phyloP scores from a whole-genome alignment of 192 early-diverging fungal species.

The Backusella tarrabulga region DNA sequence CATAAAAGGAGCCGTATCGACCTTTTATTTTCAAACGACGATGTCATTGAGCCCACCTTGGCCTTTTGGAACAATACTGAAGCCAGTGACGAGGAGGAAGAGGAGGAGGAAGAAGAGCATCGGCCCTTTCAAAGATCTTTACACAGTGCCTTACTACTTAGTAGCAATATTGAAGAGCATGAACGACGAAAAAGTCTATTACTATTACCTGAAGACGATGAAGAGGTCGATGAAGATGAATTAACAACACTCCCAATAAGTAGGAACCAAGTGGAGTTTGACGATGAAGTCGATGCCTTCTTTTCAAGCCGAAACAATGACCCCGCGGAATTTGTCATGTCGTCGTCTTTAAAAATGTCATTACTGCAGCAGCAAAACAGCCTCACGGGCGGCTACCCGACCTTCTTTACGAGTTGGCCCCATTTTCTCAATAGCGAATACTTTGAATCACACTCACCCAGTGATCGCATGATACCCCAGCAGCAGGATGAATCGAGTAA shows the following conservation, averaged over 20 bases:
- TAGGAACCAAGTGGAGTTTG: not conserved
- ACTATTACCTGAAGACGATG: slow-evolving; percentile 13
- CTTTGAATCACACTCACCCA: slow-evolving; percentile 19
- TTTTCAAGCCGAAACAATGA: slow-evolving; percentile 14
- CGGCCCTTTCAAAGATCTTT: slow-evolving; percentile 16
- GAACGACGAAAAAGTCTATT: slow-evolving; percentile 7
- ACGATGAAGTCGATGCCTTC: slow-evolving; percentile 29
- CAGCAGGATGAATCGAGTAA: not conserved
- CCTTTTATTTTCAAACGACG: slow-evolving; percentile 3
- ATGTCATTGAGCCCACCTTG: not conserved
- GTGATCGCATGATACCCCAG: slow-evolving; percentile 12
- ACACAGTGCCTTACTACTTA: slow-evolving; percentile 12
- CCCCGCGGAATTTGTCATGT: not conserved
- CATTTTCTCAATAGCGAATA: slow-evolving; percentile 33
- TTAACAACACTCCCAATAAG: slow-evolving; percentile 4
- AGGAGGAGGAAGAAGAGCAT: slow-evolving; percentile 7
- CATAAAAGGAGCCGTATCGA: not conserved
- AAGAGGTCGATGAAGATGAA: slow-evolving; percentile 22
- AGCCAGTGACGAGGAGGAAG: slow-evolving; percentile 17
- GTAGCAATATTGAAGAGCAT: not conserved
- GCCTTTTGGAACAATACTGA: not conserved
- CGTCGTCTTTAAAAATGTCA: slow-evolving; percentile 1
- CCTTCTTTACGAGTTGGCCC: slow-evolving; percentile 9
- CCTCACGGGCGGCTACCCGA: not conserved
- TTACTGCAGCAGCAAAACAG: not conserved